Evolutionary conservation across 2,329 filamentous ascomycete species (phyloP).

Genomic region (Clonostachys rosea): DNA sequence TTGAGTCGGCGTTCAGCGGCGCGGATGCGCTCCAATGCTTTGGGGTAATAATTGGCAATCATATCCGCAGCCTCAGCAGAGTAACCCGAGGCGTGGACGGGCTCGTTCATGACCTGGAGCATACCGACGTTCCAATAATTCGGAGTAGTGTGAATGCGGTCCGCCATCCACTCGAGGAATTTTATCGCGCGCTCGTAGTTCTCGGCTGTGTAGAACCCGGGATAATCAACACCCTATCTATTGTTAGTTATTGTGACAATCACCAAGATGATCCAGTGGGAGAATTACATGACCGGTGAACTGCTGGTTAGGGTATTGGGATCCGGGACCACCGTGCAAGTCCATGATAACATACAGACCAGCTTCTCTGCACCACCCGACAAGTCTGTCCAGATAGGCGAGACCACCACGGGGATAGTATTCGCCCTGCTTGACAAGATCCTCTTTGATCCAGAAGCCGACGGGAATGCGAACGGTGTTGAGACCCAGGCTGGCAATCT

Average conservation of each 20-base stretch:
- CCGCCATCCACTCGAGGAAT: conserved; percentile 51
- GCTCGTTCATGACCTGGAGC: conserved; percentile 55
- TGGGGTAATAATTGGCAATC: conserved; percentile 2
- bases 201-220: conserved; percentile 50
- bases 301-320: conserved; percentile 25
- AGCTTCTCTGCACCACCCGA: conserved; percentile 39
- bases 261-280: too few relatives aligned
- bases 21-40: conserved; percentile 29
- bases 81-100: conserved; percentile 11
- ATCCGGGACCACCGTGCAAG: conserved; percentile 46
- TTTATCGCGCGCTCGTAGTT: conserved; percentile 49
- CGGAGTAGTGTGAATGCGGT: conserved; percentile 39
- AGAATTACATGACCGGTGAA: conserved; percentile 31
- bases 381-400: conserved; percentile 38
- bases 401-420: conserved; percentile 20
- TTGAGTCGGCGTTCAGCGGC: conserved; percentile 35
- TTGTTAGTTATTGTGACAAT: background rate
- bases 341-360: conserved; percentile 50
- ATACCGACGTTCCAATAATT: conserved; percentile 52
- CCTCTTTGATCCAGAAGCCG: conserved; percentile 50
- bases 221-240: conserved; percentile 6
- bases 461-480: conserved; percentile 50
- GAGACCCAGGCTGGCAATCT: conserved; percentile 41
- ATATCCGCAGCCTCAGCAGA: conserved; percentile 1
- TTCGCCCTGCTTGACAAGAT: conserved; percentile 29